A percentile compares a stretch with the other conserved stretches of the same genome.
Conservation (phyloP, 2,329 filamentous ascomycete genomes). For the Blastomyces emzantsi region DNA sequence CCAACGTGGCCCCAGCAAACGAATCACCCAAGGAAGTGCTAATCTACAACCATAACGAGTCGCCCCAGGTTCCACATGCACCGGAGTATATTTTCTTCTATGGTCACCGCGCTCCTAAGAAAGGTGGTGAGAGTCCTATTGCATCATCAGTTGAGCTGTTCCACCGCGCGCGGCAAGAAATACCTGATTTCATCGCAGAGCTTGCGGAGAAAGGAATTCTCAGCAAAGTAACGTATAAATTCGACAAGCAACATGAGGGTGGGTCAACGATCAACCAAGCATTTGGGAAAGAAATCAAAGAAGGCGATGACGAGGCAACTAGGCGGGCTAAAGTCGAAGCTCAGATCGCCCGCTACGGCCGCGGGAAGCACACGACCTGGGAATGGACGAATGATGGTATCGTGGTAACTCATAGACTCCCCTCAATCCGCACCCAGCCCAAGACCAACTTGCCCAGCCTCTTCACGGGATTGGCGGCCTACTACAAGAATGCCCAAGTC, state of each 20-base stretch:
- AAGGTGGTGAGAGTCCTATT: constrained; percentile 27
- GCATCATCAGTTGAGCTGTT: constrained; percentile 43
- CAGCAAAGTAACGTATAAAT: constrained; percentile 36
- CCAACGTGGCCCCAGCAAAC: constrained; percentile 42
- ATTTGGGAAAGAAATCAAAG: constrained; percentile 41
- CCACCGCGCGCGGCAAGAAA: constrained; percentile 37
- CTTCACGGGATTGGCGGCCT: constrained; percentile 35
- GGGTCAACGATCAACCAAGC: constrained; percentile 41
- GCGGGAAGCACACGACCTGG: constrained; percentile 41
- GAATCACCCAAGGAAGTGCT: constrained; percentile 30
- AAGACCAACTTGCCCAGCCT: constrained; percentile 39
- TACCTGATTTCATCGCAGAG: constrained; percentile 39
- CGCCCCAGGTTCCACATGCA: constrained; percentile 40
- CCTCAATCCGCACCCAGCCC: constrained; percentile 41
- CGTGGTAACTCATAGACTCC: constrained; percentile 39
- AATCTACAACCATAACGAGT: constrained; percentile 6
- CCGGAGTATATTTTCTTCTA: constrained; percentile 47
- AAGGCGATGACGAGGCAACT: constrained; percentile 38
- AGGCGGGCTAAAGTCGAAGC: constrained; percentile 39
- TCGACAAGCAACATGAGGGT: constrained; percentile 38
- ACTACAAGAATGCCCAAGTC: constrained; percentile 25
- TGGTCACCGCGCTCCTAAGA: constrained; percentile 12
- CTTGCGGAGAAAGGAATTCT: constrained; percentile 38
- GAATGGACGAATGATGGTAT: constrained; percentile 41
- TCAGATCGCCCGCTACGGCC: constrained; percentile 30